Conservation (phyloP, 306 rosid genomes). For the Hippophae rhamnoides region DNA sequence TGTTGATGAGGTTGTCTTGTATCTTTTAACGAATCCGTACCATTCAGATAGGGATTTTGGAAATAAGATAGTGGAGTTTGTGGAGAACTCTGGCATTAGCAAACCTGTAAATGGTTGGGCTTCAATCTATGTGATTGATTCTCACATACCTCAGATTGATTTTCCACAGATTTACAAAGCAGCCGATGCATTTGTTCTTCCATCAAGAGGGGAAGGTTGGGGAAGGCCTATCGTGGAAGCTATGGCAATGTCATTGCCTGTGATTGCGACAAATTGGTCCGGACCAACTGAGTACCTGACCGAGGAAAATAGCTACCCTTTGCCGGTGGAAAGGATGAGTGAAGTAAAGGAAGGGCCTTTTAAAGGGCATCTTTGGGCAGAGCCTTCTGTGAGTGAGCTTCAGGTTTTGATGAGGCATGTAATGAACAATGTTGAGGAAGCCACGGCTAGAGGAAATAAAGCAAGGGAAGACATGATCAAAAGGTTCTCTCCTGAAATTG, state of each 20-base stretch:
- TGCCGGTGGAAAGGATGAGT: constrained; percentile 56
- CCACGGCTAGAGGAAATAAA: constrained; percentile 42
- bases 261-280: constrained; percentile 80
- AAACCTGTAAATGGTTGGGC: constrained; percentile 58
- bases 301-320: constrained; percentile 56
- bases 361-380: constrained; percentile 79
- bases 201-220: constrained; percentile 92
- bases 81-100: constrained; percentile 33
- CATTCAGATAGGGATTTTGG: constrained; percentile 62
- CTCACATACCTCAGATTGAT: constrained; percentile 60
- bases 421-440: constrained; percentile 36
- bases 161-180: constrained; percentile 60
- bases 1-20: constrained; percentile 47
- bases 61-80: constrained; percentile 66
- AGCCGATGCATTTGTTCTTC: constrained; percentile 72
- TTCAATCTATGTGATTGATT: constrained; percentile 50
- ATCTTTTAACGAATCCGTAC: constrained; percentile 70
- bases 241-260: constrained; percentile 76
- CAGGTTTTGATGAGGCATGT: constrained; percentile 54
- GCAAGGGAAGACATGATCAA: constrained; percentile 68
- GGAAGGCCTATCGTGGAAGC: constrained; percentile 88
- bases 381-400: constrained; percentile 51
- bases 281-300: constrained; percentile 80
- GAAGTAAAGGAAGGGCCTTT: constrained; percentile 72
- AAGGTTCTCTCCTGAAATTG: constrained; percentile 53